Conservation (phyloP, 257 asterid genomes). For the Solanum pinnatisectum region DNA sequence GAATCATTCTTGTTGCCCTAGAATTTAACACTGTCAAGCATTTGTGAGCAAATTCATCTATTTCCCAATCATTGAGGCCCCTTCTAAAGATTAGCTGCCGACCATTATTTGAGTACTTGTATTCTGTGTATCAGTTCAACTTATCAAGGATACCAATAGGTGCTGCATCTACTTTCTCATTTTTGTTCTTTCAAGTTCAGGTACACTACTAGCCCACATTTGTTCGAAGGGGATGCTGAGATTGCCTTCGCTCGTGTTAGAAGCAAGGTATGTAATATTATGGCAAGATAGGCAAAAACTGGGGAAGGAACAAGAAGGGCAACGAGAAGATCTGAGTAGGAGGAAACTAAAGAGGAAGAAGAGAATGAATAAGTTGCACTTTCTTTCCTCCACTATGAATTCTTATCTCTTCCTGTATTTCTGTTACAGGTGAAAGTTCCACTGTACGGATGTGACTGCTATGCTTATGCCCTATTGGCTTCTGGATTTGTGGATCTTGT, state of each 20-base stretch:
- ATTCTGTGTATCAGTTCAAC: background rate
- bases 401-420: background rate
- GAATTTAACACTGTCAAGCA: background rate
- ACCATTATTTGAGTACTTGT: background rate
- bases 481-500: conserved; percentile 91
- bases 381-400: background rate
- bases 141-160: background rate
- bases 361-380: background rate
- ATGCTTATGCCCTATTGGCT: conserved; percentile 92
- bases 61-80: background rate
- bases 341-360: background rate
- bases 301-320: background rate
- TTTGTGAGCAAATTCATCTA: background rate
- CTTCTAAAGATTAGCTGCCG: background rate
- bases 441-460: conserved; percentile 94
- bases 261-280: conserved; percentile 40
- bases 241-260: conserved; percentile 83
- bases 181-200: conserved; percentile 17
- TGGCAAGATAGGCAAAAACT: background rate
- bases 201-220: conserved; percentile 99
- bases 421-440: conserved; percentile 86
- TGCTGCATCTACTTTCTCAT: conserved; percentile 1
- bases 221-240: conserved; percentile 76
- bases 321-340: background rate
- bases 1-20: background rate